These are phyloP conservation scores for Citrus trifoliata DNA, from an alignment of 345 rosid genomes.

Conservation along the genomic window DNA sequence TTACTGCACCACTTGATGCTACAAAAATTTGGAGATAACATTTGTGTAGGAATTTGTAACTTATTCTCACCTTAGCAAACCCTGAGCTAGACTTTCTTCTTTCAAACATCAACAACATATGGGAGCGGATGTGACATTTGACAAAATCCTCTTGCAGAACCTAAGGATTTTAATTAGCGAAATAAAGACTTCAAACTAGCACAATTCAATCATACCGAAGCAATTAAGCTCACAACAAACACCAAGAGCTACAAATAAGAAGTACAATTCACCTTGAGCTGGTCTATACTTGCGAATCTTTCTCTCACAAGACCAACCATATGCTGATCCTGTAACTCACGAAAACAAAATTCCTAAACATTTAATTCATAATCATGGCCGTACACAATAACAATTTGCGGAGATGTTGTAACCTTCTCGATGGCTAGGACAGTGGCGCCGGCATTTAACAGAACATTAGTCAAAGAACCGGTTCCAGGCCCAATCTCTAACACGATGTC, in stretches of 20 bases:
- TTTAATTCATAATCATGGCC: not conserved
- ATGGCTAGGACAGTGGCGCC: conserved; percentile 80
- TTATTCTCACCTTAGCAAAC: conserved; percentile 58
- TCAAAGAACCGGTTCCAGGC: conserved; percentile 92
- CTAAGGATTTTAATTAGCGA: conserved; percentile 26
- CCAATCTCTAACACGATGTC: conserved; percentile 90
- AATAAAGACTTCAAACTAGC: not conserved
- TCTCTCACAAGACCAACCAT: conserved; percentile 74
- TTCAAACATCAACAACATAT: conserved; percentile 51
- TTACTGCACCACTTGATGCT: not conserved
- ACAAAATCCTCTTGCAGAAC: conserved; percentile 83
- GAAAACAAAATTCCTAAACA: not conserved
- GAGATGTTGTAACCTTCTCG: conserved; percentile 49
- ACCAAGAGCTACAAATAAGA: not conserved
- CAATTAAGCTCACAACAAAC: not conserved
- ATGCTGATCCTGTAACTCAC: conserved; percentile 62
- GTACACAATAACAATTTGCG: not conserved
- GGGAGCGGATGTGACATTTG: conserved; percentile 69
- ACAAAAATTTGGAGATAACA: not conserved
- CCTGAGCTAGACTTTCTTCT: conserved; percentile 26
- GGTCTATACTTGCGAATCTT: conserved; percentile 52
- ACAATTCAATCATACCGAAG: not conserved
- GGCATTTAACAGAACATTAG: conserved; percentile 59
- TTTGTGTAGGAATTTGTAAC: not conserved
- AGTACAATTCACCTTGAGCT: conserved; percentile 48